Percentiles rank a stretch among this genome's conserved stretches.
Conservation (phyloP, 345 rosid species). For the Boechera divaricarpa region DNA sequence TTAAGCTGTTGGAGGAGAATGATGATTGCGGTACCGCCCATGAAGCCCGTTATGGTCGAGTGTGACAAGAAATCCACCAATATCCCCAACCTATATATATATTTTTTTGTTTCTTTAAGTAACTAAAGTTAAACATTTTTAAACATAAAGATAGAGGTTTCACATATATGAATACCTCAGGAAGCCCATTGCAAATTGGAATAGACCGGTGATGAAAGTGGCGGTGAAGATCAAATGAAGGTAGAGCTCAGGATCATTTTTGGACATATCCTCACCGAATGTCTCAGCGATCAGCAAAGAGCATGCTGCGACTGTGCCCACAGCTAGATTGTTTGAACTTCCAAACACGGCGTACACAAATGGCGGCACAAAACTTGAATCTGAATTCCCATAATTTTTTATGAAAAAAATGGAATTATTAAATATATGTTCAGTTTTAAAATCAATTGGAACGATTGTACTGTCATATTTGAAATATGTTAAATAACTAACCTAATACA, state of each 20-base stretch:
- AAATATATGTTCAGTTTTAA: conserved; percentile 20
- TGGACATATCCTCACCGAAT: conserved; percentile 50
- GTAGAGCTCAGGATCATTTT: conserved; percentile 60
- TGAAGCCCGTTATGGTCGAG: conserved; percentile 91
- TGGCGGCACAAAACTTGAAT: conserved; percentile 91
- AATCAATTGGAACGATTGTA: neutral
- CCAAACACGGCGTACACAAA: conserved; percentile 78
- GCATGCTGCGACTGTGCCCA: conserved; percentile 87
- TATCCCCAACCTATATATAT: conserved; percentile 63
- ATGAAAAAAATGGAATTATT: neutral
- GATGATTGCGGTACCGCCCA: conserved; percentile 84
- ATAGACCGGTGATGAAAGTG: conserved; percentile 77
- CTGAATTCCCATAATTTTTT: conserved; percentile 42
- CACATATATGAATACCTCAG: conserved; percentile 51
- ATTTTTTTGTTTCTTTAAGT: neutral
- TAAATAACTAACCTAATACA: neutral
- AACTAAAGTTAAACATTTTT: conserved; percentile 1
- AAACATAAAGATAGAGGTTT: neutral
- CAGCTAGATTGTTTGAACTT: conserved; percentile 82
- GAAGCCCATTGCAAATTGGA: conserved; percentile 65
- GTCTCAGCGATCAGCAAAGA: conserved; percentile 65
- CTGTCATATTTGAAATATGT: neutral
- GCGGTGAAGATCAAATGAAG: conserved; percentile 77
- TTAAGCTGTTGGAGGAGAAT: conserved; percentile 84
- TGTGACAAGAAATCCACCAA: conserved; percentile 90